Evolutionary conservation across 1,284 basidiomycete genomes (phyloP).

Genomic region (Papiliotrema terrestris): DNA sequence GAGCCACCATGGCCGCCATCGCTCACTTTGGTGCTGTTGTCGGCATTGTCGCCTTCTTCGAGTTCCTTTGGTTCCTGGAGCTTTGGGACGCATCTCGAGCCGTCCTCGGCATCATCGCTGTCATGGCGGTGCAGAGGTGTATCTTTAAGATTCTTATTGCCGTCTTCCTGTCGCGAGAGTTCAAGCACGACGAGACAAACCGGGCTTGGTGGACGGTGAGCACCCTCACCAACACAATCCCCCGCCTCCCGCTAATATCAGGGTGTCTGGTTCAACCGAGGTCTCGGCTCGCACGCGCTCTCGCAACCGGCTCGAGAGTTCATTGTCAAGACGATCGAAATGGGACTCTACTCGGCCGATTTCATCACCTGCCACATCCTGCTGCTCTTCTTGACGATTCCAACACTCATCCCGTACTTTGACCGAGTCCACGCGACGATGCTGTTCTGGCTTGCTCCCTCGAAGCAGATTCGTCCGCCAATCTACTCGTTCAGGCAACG

Average conservation of each 20-base stretch:
- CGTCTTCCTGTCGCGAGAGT: slow-evolving; percentile 87
- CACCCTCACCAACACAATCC: background rate
- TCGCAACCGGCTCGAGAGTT: slow-evolving; percentile 92
- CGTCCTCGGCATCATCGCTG: slow-evolving; percentile 79
- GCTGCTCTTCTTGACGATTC: slow-evolving; percentile 71
- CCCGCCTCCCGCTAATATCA: background rate
- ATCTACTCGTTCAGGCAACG: slow-evolving; percentile 86
- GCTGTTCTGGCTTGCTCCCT: slow-evolving; percentile 64
- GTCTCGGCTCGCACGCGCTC: slow-evolving; percentile 79
- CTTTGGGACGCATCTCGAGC: slow-evolving; percentile 88
- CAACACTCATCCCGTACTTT: slow-evolving; percentile 78
- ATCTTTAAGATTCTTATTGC: slow-evolving; percentile 88
- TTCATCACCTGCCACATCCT: slow-evolving; percentile 55
- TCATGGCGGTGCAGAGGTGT: slow-evolving; percentile 82
- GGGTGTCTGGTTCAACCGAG: slow-evolving; percentile 91
- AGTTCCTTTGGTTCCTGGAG: slow-evolving; percentile 59
- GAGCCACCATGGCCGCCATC: slow-evolving; percentile 81
- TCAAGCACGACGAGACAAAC: slow-evolving; percentile 97
- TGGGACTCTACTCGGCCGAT: slow-evolving; percentile 90
- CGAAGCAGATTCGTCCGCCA: slow-evolving; percentile 83
- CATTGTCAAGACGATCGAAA: slow-evolving; percentile 94
- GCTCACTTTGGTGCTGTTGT: slow-evolving; percentile 75
- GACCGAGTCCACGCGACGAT: slow-evolving; percentile 86
- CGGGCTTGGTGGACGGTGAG: slow-evolving; percentile 85
- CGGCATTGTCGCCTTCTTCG: slow-evolving; percentile 86